phyloP scores from a whole-genome alignment of 495 filamentous ascomycete species.

The Aspergillus taichungensis region DNA sequence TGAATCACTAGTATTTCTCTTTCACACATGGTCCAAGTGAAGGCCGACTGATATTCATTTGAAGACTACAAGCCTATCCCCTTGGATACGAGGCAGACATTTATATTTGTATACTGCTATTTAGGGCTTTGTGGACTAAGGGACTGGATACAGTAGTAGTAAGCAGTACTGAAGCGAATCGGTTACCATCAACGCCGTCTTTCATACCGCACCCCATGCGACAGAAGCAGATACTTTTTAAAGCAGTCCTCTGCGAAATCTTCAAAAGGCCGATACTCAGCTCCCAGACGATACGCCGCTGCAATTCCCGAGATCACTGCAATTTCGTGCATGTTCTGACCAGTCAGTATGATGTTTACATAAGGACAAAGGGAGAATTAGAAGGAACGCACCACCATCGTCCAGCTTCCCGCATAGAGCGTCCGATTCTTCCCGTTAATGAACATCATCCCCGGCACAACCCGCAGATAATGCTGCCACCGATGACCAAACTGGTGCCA shows the following conservation, averaged over 20 bases:
- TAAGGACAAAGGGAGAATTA: background rate
- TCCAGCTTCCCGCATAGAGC: constrained; percentile 66
- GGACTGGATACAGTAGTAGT: no score
- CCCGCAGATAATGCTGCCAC: constrained; percentile 71
- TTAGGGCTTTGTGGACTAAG: no score
- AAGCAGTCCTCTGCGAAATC: constrained; percentile 52
- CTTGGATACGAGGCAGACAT: no score
- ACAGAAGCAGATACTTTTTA: constrained; percentile 44
- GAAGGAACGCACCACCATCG: constrained; percentile 51
- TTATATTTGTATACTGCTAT: no score
- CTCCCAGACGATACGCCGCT: constrained; percentile 69
- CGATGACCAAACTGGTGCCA: constrained; percentile 82
- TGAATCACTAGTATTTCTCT: no score
- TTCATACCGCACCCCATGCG: constrained; percentile 42
- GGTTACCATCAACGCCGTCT: background rate
- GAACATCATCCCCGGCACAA: constrained; percentile 73
- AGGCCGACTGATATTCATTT: no score
- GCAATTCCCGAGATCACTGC: constrained; percentile 71
- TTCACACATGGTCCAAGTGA: no score
- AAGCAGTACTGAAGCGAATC: no score
- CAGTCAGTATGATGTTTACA: background rate
- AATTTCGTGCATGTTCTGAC: constrained; percentile 70
- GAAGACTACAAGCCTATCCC: no score
- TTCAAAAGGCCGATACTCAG: constrained; percentile 60
- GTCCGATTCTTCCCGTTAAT: constrained; percentile 65